Evolutionary conservation across 2,329 filamentous ascomycete genomes (phyloP).

Genomic region (Calcarisporium arbuscula): DNA sequence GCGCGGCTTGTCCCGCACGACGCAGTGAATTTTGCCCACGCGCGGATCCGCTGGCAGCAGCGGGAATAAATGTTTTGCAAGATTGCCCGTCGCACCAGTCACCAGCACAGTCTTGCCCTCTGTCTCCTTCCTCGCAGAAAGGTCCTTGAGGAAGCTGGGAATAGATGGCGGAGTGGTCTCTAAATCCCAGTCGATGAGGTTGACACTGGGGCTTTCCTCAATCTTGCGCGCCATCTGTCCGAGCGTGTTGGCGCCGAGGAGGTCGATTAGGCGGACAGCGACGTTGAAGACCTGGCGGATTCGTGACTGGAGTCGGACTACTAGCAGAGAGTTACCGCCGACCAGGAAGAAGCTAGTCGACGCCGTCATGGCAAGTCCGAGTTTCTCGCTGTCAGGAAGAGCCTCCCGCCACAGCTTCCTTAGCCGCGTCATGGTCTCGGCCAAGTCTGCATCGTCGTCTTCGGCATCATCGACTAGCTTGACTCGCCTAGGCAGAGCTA

Average conservation of each 20-base stretch:
- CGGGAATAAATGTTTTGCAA: slow-evolving; percentile 4
- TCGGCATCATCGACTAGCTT: not conserved
- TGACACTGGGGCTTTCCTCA: slow-evolving; percentile 7
- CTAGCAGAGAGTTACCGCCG: slow-evolving; percentile 34
- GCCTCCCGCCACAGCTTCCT: slow-evolving; percentile 7
- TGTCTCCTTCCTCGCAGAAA: not conserved
- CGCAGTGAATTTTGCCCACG: slow-evolving; percentile 34
- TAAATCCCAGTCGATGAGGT: slow-evolving; percentile 19
- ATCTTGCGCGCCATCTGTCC: slow-evolving; percentile 29
- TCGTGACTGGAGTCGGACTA: slow-evolving; percentile 27
- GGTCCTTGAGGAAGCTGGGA: not conserved
- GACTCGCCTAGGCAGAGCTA: slow-evolving; percentile 17
- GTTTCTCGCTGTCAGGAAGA: slow-evolving; percentile 1
- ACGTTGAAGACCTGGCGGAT: slow-evolving; percentile 26
- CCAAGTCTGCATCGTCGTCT: slow-evolving; percentile 6
- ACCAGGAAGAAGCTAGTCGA: slow-evolving; percentile 33
- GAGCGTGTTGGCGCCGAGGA: slow-evolving; percentile 32
- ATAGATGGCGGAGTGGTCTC: slow-evolving; percentile 12
- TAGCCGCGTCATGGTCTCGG: slow-evolving; percentile 13
- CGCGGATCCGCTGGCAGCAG: slow-evolving; percentile 1
- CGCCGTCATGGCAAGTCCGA: slow-evolving; percentile 5
- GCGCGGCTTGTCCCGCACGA: slow-evolving; percentile 21
- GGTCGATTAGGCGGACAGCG: slow-evolving; percentile 22
- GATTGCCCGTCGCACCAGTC: slow-evolving; percentile 10
- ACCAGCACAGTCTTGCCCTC: slow-evolving; percentile 6